Conservation (phyloP, 495 filamentous ascomycete genomes). For the Penicillium bialowiezense region DNA sequence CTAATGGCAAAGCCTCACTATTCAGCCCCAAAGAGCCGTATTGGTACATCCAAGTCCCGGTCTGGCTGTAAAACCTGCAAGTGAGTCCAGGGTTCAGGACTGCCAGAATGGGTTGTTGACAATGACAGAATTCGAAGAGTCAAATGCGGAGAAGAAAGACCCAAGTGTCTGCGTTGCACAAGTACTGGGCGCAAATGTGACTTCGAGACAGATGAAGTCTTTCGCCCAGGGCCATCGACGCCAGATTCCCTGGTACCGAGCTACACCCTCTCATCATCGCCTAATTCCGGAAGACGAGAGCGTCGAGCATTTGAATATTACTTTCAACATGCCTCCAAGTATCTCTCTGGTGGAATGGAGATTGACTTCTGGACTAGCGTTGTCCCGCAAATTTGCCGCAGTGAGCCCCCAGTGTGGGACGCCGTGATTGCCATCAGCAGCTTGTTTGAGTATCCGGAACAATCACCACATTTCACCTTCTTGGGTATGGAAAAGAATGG, state of each 20-base stretch:
- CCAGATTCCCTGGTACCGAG: background rate
- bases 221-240: background rate
- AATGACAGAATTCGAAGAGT: conserved; percentile 55
- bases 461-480: conserved; percentile 15
- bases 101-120: background rate
- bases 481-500: conserved; percentile 1
- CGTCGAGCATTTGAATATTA: conserved; percentile 52
- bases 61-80: conserved; percentile 28
- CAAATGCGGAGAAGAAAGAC: conserved; percentile 65
- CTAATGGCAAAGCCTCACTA: background rate
- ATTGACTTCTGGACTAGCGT: conserved; percentile 52
- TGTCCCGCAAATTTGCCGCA: conserved; percentile 51
- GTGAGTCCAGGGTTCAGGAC: conserved; percentile 10
- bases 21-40: background rate
- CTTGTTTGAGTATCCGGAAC: conserved; percentile 40
- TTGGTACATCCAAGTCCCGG: conserved; percentile 20
- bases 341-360: conserved; percentile 43
- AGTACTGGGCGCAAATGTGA: conserved; percentile 48
- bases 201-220: conserved; percentile 6
- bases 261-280: conserved; percentile 3
- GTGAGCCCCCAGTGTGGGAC: conserved; percentile 55
- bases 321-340: conserved; percentile 44
- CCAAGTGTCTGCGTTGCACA: conserved; percentile 55
- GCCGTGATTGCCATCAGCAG: conserved; percentile 50
- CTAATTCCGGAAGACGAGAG: conserved; percentile 18